Evolutionary conservation across 768 basidiomycete species (phyloP).

Genomic region (Hysterangium stoloniferum): DNA sequence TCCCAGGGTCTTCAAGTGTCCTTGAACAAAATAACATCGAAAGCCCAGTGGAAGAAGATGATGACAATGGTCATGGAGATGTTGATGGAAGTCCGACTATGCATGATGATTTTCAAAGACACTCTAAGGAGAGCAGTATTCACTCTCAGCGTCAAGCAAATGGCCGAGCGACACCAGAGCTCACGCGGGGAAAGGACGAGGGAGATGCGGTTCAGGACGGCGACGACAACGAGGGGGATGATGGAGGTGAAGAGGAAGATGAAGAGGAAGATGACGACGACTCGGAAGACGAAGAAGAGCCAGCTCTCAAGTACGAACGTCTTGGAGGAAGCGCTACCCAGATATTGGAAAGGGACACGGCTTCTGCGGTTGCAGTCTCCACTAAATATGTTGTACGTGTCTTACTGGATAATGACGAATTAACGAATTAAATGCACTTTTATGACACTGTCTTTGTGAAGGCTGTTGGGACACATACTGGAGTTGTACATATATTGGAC

Average conservation of each 20-base stretch:
- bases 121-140: too few relatives aligned
- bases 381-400: slow-evolving; percentile 60
- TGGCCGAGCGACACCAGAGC: too few relatives aligned
- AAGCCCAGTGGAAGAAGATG: too few relatives aligned
- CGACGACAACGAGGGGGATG: slow-evolving; percentile 13
- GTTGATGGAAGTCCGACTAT: too few relatives aligned
- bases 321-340: slow-evolving; percentile 66
- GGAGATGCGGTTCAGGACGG: slow-evolving; percentile 11
- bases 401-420: too few relatives aligned
- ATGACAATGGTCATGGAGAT: too few relatives aligned
- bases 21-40: too few relatives aligned
- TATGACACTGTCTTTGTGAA: slow-evolving; percentile 32
- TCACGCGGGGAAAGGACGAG: too few relatives aligned
- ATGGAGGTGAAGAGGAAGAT: slow-evolving; percentile 12
- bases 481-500: slow-evolving; percentile 84
- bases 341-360: slow-evolving; percentile 82
- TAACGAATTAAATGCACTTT: too few relatives aligned
- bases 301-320: slow-evolving; percentile 84
- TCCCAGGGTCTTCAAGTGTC: too few relatives aligned
- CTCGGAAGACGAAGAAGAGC: slow-evolving; percentile 83
- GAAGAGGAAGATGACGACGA: slow-evolving; percentile 34
- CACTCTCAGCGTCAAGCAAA: too few relatives aligned
- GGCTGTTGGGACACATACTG: slow-evolving; percentile 89
- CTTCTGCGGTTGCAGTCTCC: slow-evolving; percentile 72
- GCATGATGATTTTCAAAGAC: too few relatives aligned